A percentile compares a stretch with the other conserved stretches of the same genome.
phyloP scores from a whole-genome alignment of 1,284 basidiomycete species.

The Tylopilus orsonianus region DNA sequence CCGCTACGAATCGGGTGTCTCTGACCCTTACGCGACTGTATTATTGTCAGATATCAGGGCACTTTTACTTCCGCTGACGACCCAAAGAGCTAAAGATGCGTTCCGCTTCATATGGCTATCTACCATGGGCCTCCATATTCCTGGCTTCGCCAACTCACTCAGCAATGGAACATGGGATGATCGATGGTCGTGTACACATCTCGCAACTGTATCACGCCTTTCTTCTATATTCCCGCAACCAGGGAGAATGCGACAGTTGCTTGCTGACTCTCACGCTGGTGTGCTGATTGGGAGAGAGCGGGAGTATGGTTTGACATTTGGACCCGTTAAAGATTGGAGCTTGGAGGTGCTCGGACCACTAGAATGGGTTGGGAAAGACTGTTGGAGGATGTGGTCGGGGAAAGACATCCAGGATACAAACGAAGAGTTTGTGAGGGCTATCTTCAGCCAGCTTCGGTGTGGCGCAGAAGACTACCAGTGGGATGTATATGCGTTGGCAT shows the following conservation, averaged over 20 bases:
- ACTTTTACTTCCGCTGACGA: slow-evolving; percentile 63
- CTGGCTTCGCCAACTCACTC: slow-evolving; percentile 54
- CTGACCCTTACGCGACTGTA: slow-evolving; percentile 79
- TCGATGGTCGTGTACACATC: slow-evolving; percentile 55
- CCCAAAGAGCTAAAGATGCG: slow-evolving; percentile 52
- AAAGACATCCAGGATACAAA: slow-evolving; percentile 50
- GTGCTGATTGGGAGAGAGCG: slow-evolving; percentile 64
- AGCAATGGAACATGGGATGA: slow-evolving; percentile 55
- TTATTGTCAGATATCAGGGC: slow-evolving; percentile 79
- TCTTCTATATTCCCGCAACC: slow-evolving; percentile 53
- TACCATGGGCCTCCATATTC: slow-evolving; percentile 73
- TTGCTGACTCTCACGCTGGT: slow-evolving; percentile 62
- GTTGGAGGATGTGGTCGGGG: slow-evolving; percentile 49
- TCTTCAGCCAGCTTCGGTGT: slow-evolving; percentile 59
- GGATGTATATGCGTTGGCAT: slow-evolving; percentile 63
- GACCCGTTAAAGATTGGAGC: slow-evolving; percentile 67
- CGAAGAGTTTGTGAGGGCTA: slow-evolving; percentile 45
- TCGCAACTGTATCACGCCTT: slow-evolving; percentile 46
- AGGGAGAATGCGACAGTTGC: slow-evolving; percentile 32
- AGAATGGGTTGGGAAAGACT: slow-evolving; percentile 43
- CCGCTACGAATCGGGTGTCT: slow-evolving; percentile 57
- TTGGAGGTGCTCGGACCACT: slow-evolving; percentile 52
- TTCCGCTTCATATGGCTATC: slow-evolving; percentile 79
- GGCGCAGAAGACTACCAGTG: slow-evolving; percentile 54
- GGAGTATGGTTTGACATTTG: slow-evolving; percentile 58